A percentile compares a stretch with the other conserved stretches of the same genome.
These are phyloP conservation scores for Fusarium stilboides DNA, from an alignment of 2,329 filamentous ascomycete species.

Conservation along the genomic window DNA sequence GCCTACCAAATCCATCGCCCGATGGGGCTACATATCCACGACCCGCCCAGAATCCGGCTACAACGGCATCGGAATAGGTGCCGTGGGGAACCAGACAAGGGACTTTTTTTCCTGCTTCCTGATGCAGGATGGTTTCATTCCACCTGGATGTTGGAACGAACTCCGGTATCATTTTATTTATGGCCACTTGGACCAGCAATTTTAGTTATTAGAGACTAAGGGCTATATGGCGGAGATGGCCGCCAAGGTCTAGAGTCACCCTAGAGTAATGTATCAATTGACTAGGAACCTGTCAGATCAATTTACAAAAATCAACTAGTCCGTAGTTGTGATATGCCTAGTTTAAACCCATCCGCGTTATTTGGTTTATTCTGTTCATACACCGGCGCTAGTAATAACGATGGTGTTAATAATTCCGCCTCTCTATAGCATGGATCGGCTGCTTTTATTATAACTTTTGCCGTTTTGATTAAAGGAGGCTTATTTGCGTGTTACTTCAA, in stretches of 20 bases:
- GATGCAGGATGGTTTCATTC: neutral
- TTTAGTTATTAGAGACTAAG: neutral
- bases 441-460: too few species aligned
- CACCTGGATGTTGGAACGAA: neutral
- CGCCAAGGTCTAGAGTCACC: neutral
- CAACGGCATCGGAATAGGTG: conserved; percentile 25
- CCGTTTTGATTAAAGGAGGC: too few species aligned
- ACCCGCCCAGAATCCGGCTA: conserved; percentile 25
- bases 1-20: too few species aligned
- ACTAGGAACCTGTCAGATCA: too few species aligned
- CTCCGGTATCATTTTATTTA: neutral
- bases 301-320: too few species aligned
- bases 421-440: too few species aligned
- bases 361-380: too few species aligned
- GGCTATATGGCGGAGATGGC: neutral
- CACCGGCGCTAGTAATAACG: too few species aligned
- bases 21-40: neutral
- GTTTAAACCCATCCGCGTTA: too few species aligned
- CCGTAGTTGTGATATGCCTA: too few species aligned
- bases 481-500: too few species aligned
- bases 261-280: neutral
- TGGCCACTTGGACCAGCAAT: neutral
- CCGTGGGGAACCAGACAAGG: conserved; percentile 4
- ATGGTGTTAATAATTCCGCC: too few species aligned
- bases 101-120: conserved; percentile 18